These are phyloP conservation scores for Handroanthus guayacan DNA, from an alignment of 257 asterid species.

Conservation along the genomic window DNA sequence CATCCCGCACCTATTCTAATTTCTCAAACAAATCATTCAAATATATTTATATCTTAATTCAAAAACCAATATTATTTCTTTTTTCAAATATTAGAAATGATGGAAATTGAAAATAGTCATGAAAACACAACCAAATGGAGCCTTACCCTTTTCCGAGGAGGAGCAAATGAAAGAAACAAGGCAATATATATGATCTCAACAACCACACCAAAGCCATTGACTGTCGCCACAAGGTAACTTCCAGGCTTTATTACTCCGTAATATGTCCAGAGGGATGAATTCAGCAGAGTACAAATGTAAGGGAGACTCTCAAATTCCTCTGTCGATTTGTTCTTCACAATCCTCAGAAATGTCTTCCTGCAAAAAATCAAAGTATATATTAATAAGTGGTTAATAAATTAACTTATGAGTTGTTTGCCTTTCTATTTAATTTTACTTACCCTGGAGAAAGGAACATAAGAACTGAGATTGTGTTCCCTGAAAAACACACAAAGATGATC, in stretches of 20 bases:
- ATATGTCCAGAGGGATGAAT: conserved; percentile 65
- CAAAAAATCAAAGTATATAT: background rate
- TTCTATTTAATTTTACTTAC: conserved; percentile 42
- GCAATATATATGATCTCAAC: conserved; percentile 52
- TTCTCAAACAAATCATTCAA: too few species aligned
- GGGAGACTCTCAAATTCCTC: conserved; percentile 75
- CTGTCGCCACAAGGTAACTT: conserved; percentile 72
- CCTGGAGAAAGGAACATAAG: conserved; percentile 77
- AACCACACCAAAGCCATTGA: conserved; percentile 65
- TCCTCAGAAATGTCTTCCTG: conserved; percentile 73
- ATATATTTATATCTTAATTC: too few species aligned
- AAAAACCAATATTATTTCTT: too few species aligned
- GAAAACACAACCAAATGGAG: too few species aligned
- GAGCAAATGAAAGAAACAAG: conserved; percentile 60
- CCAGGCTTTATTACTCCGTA: conserved; percentile 71
- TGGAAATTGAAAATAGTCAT: too few species aligned
- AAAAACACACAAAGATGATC: background rate
- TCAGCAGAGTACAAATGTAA: conserved; percentile 65
- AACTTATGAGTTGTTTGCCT: background rate
- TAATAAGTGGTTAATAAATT: background rate
- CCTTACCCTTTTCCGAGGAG: conserved; percentile 50
- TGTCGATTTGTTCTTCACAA: conserved; percentile 62
- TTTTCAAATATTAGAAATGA: too few species aligned
- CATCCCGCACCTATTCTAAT: too few species aligned
- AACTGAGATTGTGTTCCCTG: conserved; percentile 78